phyloP scores from a whole-genome alignment of 495 filamentous ascomycete species.

The Penicillium verhagenii region DNA sequence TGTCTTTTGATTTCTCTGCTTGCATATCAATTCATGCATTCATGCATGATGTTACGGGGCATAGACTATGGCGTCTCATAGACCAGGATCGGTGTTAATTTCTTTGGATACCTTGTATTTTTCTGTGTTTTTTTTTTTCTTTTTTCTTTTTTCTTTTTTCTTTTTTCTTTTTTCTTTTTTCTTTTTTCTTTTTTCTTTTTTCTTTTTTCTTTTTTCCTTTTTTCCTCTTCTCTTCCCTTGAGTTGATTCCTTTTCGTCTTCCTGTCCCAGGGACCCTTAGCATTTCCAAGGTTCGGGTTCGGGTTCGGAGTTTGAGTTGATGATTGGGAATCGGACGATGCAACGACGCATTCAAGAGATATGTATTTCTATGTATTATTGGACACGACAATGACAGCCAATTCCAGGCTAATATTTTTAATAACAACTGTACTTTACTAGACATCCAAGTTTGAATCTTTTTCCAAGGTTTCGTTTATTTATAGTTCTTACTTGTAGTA shows the following conservation, averaged over 20 bases:
- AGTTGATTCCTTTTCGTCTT: conserved; percentile 8
- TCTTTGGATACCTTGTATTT: background rate
- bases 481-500: no score
- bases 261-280: background rate
- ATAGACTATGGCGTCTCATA: conserved; percentile 44
- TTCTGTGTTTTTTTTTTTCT: conserved; percentile 14
- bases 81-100: conserved; percentile 32
- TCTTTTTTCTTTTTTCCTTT: conserved; percentile 16
- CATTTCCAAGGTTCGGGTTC: no score
- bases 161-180: conserved; percentile 8
- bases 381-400: conserved; percentile 15
- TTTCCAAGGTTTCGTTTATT: no score
- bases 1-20: conserved; percentile 11
- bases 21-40: conserved; percentile 15
- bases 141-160: conserved; percentile 8
- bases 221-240: conserved; percentile 17
- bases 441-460: no score
- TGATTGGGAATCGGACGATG: conserved; percentile 14
- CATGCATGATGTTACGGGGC: conserved; percentile 24
- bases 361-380: conserved; percentile 35
- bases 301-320: background rate
- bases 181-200: conserved; percentile 7
- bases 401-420: background rate
- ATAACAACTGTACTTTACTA: background rate
- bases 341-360: conserved; percentile 24